Evolutionary conservation across 2,329 filamentous ascomycete genomes (phyloP), one percentile per base, ranked within the genome.

Genomic region (Trichoderma koningiopsis): DNA sequence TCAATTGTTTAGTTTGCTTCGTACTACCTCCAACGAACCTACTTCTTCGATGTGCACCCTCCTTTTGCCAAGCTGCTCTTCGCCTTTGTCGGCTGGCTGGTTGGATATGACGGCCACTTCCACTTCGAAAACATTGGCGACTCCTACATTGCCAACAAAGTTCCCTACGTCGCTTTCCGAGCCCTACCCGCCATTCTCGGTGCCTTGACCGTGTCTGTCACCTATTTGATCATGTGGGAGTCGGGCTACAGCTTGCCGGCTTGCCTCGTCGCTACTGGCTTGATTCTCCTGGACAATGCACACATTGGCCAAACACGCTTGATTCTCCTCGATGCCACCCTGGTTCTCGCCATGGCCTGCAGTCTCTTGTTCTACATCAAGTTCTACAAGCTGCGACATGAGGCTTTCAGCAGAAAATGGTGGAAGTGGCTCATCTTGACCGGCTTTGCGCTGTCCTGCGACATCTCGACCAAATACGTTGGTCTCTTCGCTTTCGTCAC

Each of bases 21-120:
- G 11, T 91, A 89, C 79, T 99, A 99, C 80, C 90, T 99, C 75
- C 91, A 97, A 83, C 91, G 94, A 76, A 97, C 94, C 72, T 99
- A 98, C 85, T 99, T 99, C 87, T 99, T 99, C 89, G 96, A 99
- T 84, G 96, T 99, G 68, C 96, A 99, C 81, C 96, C 96, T 74
- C 96, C 96, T 19, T 96, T 99, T 76, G 96, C 93, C 81, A 99
- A 99, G 86, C 93, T 99, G 71, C 90, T 99, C 62, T 98, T 98
- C 79, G 96, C 94, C 74, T 89, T 97, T 73, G 94, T 97, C 83
- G 96, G 96, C 79, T 99, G 96, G 96, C 87, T 98, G 67, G 92
- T 98, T 65, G 96, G 96, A 77, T 99, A 97, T 81, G 93, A 98
- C 83, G 96, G 96, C 74, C 90, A 94, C 78, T 99, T 98, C 83